phyloP scores from a whole-genome alignment of 1,284 basidiomycete genomes.

The Puccinia hordei region DNA sequence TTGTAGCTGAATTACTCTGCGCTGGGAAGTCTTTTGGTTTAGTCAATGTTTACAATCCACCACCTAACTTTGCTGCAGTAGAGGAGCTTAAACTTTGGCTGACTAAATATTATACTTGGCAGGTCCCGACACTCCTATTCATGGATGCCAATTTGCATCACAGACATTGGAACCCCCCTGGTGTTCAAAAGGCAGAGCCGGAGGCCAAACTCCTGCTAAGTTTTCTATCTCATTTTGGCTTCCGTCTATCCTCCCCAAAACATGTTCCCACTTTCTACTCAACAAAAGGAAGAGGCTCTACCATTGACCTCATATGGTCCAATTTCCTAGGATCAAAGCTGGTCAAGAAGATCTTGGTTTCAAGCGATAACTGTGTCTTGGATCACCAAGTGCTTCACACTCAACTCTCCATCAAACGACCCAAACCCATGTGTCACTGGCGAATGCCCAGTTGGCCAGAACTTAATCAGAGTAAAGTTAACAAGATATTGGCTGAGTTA shows the following conservation, averaged over 20 bases:
- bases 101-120: not conserved
- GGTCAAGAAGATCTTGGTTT: not conserved
- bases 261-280: not conserved
- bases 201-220: not conserved
- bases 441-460: not conserved
- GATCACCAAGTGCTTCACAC: not conserved
- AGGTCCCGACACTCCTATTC: not conserved
- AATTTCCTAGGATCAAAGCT: not conserved
- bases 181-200: not conserved
- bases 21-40: not conserved
- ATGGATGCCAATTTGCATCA: conserved; percentile 23
- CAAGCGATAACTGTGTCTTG: not conserved
- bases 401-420: not conserved
- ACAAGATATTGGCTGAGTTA: not conserved
- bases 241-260: not conserved
- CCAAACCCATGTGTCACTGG: not conserved
- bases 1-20: not conserved
- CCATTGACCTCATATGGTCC: conserved; percentile 3
- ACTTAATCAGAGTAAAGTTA: too few species aligned
- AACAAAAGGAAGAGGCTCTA: not conserved
- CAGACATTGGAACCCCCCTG: not conserved
- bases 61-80: not conserved
- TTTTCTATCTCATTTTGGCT: not conserved
- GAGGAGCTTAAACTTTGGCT: not conserved
- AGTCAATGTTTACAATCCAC: conserved; percentile 7